Percentiles rank a stretch among this genome's conserved stretches.
Conservation (phyloP, 257 asterid species). For the Euphrasia confusa region DNA sequence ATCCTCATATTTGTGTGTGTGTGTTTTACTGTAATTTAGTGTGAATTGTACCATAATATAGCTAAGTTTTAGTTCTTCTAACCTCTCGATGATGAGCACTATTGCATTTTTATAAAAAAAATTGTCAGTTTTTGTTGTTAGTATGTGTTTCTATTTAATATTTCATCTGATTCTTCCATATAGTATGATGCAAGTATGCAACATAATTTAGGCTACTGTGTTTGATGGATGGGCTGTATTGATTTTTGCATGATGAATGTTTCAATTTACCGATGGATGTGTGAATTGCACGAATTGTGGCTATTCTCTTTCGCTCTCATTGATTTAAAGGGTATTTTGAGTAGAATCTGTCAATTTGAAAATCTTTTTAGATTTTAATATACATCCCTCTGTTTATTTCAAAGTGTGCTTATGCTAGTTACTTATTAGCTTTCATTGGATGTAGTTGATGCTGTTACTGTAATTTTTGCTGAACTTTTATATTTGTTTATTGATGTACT, state of each 20-base stretch:
- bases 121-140: not conserved
- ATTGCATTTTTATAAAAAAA: conserved; percentile 1
- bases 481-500: conserved; percentile 12
- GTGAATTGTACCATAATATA: not conserved
- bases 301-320: not conserved
- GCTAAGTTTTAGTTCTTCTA: not conserved
- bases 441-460: conserved; percentile 9
- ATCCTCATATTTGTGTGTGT: not conserved
- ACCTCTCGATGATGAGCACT: not conserved
- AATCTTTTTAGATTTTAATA: not conserved
- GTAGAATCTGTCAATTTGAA: conserved; percentile 3
- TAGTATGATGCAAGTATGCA: too few relatives aligned
- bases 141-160: not conserved
- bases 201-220: conserved; percentile 5
- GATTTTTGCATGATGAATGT: not conserved
- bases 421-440: conserved; percentile 5
- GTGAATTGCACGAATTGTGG: too few relatives aligned
- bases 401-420: conserved; percentile 7
- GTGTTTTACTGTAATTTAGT: not conserved
- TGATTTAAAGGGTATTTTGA: not conserved
- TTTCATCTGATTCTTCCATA: not conserved
- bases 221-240: conserved; percentile 11
- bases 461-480: conserved; percentile 2
- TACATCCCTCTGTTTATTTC: conserved; percentile 5
- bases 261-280: not conserved